A percentile compares a stretch with the other conserved stretches of the same genome.
Evolutionary conservation across 495 filamentous ascomycete genomes (phyloP).

Genomic region (Daldinia concentrica): DNA sequence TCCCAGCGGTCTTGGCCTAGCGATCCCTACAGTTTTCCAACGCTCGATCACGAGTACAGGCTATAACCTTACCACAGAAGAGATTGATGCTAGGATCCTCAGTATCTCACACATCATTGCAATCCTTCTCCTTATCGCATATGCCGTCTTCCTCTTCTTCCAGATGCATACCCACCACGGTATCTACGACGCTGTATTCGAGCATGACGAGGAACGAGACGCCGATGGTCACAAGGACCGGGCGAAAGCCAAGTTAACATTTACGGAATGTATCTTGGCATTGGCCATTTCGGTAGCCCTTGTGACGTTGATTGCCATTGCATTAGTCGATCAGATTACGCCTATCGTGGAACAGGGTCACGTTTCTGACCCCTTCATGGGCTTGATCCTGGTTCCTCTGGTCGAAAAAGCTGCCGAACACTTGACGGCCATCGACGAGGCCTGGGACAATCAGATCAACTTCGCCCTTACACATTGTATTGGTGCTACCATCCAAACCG

Average conservation of each 20-base stretch:
- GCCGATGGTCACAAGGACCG: conserved; percentile 72
- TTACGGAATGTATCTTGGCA: conserved; percentile 77
- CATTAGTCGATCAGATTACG: conserved; percentile 82
- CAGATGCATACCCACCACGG: conserved; percentile 84
- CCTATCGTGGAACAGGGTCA: conserved; percentile 69
- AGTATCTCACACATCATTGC: conserved; percentile 79
- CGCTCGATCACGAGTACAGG: conserved; percentile 62
- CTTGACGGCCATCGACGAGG: conserved; percentile 89
- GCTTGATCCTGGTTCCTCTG: conserved; percentile 79
- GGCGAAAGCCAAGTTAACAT: conserved; percentile 75
- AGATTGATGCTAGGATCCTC: conserved; percentile 61
- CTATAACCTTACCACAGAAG: conserved; percentile 45
- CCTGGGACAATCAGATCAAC: conserved; percentile 87
- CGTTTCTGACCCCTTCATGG: conserved; percentile 82
- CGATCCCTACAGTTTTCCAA: conserved; percentile 83
- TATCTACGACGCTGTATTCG: conserved; percentile 71
- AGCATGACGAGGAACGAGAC: conserved; percentile 75
- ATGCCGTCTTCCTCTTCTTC: conserved; percentile 80
- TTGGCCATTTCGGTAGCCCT: conserved; percentile 72
- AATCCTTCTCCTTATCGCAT: conserved; percentile 81
- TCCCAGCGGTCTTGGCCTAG: conserved; percentile 73
- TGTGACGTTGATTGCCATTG: conserved; percentile 83
- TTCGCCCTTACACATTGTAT: conserved; percentile 92
- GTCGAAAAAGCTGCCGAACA: conserved; percentile 95
- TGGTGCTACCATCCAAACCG: conserved; percentile 88